These are phyloP conservation scores for Solanum chmielewskii DNA, from an alignment of 257 asterid genomes.

Conservation along the genomic window DNA sequence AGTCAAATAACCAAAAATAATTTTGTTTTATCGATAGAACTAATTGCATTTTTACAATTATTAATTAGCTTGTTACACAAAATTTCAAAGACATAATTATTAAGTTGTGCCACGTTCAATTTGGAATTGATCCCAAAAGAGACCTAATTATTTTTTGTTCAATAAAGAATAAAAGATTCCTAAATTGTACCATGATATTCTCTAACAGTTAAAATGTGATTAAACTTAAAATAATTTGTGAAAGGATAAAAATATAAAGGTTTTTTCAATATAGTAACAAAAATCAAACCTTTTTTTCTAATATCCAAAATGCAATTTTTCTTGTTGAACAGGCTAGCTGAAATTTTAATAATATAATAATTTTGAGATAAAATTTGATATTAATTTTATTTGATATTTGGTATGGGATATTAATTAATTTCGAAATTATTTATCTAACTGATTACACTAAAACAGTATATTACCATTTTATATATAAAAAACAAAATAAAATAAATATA, in stretches of 20 bases:
- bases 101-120: background rate
- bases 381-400: background rate
- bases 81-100: too few relatives aligned
- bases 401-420: accelerated
- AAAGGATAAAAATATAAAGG: background rate
- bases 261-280: background rate
- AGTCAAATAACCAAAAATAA: background rate
- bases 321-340: too few relatives aligned
- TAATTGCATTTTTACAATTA: too few relatives aligned
- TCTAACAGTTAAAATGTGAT: background rate
- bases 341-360: too few relatives aligned
- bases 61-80: background rate
- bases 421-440: background rate
- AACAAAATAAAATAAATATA: too few relatives aligned
- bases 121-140: background rate
- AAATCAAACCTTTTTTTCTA: too few relatives aligned
- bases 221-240: background rate
- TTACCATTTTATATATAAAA: too few relatives aligned
- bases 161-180: background rate
- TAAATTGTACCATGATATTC: background rate
- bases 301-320: too few relatives aligned
- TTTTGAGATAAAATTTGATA: too few relatives aligned
- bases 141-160: background rate
- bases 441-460: too few relatives aligned
- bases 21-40: too few relatives aligned